A percentile compares a stretch with the other conserved stretches of the same genome.
These are phyloP conservation scores for Camellia sinensis DNA, from an alignment of 148 eudicot genomes.

Conservation along the genomic window DNA sequence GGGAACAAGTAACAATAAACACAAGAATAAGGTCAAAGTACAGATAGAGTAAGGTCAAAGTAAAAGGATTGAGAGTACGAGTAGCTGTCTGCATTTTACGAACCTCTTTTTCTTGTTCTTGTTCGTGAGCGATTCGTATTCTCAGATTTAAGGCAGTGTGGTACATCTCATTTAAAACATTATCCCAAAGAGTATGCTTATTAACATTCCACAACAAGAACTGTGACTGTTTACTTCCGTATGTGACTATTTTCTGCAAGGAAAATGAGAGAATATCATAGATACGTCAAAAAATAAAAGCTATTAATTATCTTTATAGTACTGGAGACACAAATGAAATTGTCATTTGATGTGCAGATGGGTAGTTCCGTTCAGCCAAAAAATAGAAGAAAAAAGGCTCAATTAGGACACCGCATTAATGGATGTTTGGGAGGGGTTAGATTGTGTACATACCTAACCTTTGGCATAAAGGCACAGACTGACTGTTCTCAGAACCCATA, in stretches of 20 bases:
- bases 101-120: constrained; percentile 74
- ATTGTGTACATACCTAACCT: too few species aligned
- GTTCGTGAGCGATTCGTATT: constrained; percentile 52
- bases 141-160: constrained; percentile 82
- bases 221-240: constrained; percentile 37
- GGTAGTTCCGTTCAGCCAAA: background rate
- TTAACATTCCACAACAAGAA: constrained; percentile 57
- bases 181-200: constrained; percentile 44
- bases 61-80: background rate
- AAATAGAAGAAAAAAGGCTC: too few species aligned
- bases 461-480: too few species aligned
- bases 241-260: constrained; percentile 51
- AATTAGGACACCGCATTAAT: too few species aligned
- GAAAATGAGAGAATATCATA: constrained; percentile 11
- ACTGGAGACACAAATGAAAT: background rate
- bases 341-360: background rate
- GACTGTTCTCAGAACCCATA: too few species aligned
- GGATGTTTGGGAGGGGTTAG: too few species aligned
- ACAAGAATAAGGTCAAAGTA: background rate
- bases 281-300: background rate
- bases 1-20: background rate
- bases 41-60: background rate
- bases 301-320: background rate
- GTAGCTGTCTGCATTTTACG: background rate
- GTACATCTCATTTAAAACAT: constrained; percentile 79